Conservation (phyloP, 768 basidiomycete genomes). For the Collybiopsis confluens region DNA sequence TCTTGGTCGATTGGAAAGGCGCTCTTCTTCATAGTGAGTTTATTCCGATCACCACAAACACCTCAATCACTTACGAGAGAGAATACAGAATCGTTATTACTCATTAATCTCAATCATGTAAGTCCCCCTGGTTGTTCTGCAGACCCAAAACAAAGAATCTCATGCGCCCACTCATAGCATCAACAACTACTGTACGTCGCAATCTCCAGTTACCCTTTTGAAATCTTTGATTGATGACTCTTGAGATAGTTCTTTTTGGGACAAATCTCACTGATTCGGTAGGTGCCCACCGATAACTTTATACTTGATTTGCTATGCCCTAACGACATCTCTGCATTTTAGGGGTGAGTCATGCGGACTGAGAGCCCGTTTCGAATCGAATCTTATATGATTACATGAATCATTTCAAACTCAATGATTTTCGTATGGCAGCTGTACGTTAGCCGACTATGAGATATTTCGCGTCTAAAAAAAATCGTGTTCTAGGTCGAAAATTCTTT, state of each 20-base stretch:
- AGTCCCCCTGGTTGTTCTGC: slow-evolving; percentile 20
- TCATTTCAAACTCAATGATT: background rate
- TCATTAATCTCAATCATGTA: slow-evolving; percentile 46
- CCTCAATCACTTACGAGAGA: no score
- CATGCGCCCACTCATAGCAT: slow-evolving; percentile 27
- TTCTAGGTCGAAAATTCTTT: slow-evolving; percentile 40
- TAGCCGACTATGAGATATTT: no score
- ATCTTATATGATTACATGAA: no score
- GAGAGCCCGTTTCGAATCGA: no score
- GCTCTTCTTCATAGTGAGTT: slow-evolving; percentile 49
- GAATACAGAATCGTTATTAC: slow-evolving; percentile 54
- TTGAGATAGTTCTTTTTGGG: slow-evolving; percentile 37
- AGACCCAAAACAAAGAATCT: background rate
- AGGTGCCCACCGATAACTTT: slow-evolving; percentile 19
- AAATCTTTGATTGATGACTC: background rate
- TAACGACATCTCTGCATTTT: background rate
- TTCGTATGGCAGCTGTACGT: slow-evolving; percentile 27
- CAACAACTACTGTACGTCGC: slow-evolving; percentile 49
- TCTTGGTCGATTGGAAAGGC: slow-evolving; percentile 54
- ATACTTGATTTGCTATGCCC: background rate
- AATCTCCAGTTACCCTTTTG: background rate
- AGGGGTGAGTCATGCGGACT: background rate
- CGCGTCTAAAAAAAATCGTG: background rate
- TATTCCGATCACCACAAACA: background rate
- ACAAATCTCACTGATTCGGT: slow-evolving; percentile 34